Percentiles rank a stretch among this genome's conserved stretches.
Conservation (phyloP, 371 early-diverging fungal species). For the Basidiobolus meristosporus region DNA sequence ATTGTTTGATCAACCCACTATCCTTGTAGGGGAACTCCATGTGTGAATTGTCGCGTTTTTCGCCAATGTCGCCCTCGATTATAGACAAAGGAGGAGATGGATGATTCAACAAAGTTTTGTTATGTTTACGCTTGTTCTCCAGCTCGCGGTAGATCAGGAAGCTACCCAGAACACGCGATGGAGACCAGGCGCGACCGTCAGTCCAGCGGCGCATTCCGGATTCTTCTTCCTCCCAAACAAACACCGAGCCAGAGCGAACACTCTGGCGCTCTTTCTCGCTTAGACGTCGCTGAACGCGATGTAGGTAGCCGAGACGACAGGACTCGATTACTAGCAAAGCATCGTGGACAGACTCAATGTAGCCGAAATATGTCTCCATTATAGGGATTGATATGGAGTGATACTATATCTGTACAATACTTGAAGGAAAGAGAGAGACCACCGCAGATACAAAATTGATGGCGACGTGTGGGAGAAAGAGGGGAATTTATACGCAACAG, state of each 20-base stretch:
- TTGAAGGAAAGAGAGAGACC: too few species aligned
- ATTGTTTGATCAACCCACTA: neutral
- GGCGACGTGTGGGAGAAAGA: too few species aligned
- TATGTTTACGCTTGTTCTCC: neutral
- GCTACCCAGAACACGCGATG: constrained; percentile 59
- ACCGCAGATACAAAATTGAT: too few species aligned
- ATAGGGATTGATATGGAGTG: too few species aligned
- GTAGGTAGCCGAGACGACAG: neutral
- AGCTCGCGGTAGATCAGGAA: constrained; percentile 60
- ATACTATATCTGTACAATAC: too few species aligned
- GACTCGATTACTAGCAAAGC: neutral
- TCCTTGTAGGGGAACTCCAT: too few species aligned
- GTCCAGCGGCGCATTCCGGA: constrained; percentile 82
- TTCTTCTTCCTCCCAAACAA: too few species aligned
- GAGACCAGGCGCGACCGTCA: constrained; percentile 71
- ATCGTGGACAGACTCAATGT: neutral
- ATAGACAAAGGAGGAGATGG: too few species aligned
- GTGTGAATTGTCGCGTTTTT: too few species aligned
- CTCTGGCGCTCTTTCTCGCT: constrained; percentile 47
- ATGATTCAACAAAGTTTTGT: too few species aligned
- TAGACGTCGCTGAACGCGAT: constrained; percentile 17
- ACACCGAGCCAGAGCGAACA: constrained; percentile 48
- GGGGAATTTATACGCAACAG: too few species aligned
- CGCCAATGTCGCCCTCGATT: too few species aligned
- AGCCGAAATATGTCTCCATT: neutral